These are phyloP conservation scores for Zymoseptoria brevis DNA, from an alignment of 2,329 filamentous ascomycete species.

Conservation along the genomic window DNA sequence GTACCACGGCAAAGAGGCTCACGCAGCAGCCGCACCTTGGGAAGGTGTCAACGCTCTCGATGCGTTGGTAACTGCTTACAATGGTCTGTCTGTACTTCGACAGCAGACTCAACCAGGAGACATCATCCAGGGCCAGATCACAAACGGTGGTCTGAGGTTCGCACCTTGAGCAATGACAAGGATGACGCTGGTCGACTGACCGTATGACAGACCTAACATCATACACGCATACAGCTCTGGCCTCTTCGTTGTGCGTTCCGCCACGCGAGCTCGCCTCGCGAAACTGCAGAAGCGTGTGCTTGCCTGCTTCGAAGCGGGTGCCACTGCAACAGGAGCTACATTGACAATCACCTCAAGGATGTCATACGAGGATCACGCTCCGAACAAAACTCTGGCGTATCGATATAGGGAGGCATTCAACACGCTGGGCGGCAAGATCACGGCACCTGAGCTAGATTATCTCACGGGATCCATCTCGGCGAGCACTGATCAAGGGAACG, in stretches of 20 bases:
- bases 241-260: slow-evolving; percentile 32
- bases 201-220: slow-evolving; percentile 28
- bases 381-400: slow-evolving; percentile 42
- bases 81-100: slow-evolving; percentile 29
- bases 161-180: neutral
- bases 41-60: slow-evolving; percentile 31
- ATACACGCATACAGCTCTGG: slow-evolving; percentile 35
- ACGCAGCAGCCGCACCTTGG: slow-evolving; percentile 28
- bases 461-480: slow-evolving; percentile 36
- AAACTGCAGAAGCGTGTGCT: slow-evolving; percentile 27
- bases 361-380: slow-evolving; percentile 47
- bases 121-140: slow-evolving; percentile 27
- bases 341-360: slow-evolving; percentile 37
- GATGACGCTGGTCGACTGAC: neutral
- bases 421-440: slow-evolving; percentile 29
- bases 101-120: slow-evolving; percentile 36
- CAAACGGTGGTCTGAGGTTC: neutral
- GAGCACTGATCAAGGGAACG: slow-evolving; percentile 53
- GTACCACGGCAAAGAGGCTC: slow-evolving; percentile 39
- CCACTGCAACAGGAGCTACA: slow-evolving; percentile 40
- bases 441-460: slow-evolving; percentile 35
- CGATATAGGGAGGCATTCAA: slow-evolving; percentile 26
- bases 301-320: slow-evolving; percentile 42
- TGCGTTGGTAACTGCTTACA: slow-evolving; percentile 28
- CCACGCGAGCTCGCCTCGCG: slow-evolving; percentile 23